Percentiles rank a stretch among this genome's conserved stretches.
Conservation (phyloP, 1,139 yeast genomes). For the Suhomyces kunorum region DNA sequence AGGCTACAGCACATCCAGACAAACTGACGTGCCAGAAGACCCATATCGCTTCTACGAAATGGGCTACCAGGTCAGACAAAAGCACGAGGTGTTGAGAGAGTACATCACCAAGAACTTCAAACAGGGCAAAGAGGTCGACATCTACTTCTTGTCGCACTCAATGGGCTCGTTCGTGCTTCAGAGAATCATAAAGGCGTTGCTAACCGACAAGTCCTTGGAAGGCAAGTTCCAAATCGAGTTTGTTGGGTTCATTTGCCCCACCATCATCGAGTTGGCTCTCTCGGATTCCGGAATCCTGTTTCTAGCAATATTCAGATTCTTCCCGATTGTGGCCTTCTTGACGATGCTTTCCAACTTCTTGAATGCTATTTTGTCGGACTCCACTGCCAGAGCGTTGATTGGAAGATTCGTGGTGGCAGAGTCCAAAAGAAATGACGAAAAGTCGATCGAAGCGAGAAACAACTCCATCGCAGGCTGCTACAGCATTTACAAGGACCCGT, state of each 20-base stretch:
- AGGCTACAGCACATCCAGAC: slow-evolving; percentile 45
- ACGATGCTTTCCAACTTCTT: slow-evolving; percentile 25
- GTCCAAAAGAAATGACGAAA: slow-evolving; percentile 22
- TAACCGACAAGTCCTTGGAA: slow-evolving; percentile 23
- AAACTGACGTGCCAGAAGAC: slow-evolving; percentile 3
- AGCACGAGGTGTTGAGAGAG: slow-evolving; percentile 37
- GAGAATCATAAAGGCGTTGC: slow-evolving; percentile 38
- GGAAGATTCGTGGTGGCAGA: slow-evolving; percentile 23
- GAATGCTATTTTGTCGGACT: slow-evolving; percentile 24
- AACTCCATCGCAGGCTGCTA: slow-evolving; percentile 47
- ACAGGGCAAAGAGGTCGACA: slow-evolving; percentile 27
- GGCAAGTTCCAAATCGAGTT: slow-evolving; percentile 32
- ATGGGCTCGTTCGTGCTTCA: slow-evolving; percentile 62
- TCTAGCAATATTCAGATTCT: slow-evolving; percentile 26
- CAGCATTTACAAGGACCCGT: slow-evolving; percentile 40
- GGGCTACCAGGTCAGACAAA: slow-evolving; percentile 55
- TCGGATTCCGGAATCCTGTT: slow-evolving; percentile 52
- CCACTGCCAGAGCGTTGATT: slow-evolving; percentile 24
- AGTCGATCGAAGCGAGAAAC: slow-evolving; percentile 30
- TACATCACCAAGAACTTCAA: slow-evolving; percentile 20
- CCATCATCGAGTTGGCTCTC: slow-evolving; percentile 55
- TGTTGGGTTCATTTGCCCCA: slow-evolving; percentile 66
- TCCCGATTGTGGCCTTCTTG: slow-evolving; percentile 38
- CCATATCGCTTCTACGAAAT: slow-evolving; percentile 33
- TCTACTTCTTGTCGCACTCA: slow-evolving; percentile 59